These are phyloP conservation scores for Panaeolus cyanescens DNA, from an alignment of 768 basidiomycete species.

Conservation along the genomic window DNA sequence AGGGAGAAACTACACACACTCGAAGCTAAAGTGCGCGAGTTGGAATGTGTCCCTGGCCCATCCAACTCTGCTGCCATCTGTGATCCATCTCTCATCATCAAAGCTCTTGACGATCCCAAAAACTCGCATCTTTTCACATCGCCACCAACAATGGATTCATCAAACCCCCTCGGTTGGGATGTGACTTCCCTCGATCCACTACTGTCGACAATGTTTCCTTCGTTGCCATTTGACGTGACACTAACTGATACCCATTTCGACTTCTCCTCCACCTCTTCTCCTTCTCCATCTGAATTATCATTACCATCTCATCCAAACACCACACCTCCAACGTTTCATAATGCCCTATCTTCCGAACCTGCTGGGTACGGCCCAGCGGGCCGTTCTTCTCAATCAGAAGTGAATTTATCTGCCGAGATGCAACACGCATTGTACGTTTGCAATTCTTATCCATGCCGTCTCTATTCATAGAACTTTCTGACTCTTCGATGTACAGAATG, in stretches of 20 bases:
- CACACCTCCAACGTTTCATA: background rate
- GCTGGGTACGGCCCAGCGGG: background rate
- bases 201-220: background rate
- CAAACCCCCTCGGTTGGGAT: background rate
- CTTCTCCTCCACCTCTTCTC: background rate
- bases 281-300: constrained; percentile 16
- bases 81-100: constrained; percentile 3
- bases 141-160: background rate
- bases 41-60: constrained; percentile 42
- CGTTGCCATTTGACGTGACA: background rate
- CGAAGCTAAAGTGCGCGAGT: constrained; percentile 53
- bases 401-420: constrained; percentile 17
- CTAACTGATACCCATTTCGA: background rate
- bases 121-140: constrained; percentile 1
- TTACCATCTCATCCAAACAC: constrained; percentile 21
- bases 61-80: constrained; percentile 12
- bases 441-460: background rate
- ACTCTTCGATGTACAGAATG: constrained; percentile 34
- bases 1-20: constrained; percentile 56
- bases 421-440: constrained; percentile 39
- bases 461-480: background rate
- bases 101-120: background rate
- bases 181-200: background rate
- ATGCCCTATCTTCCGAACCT: background rate
- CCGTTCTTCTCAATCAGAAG: background rate